Percentiles rank a stretch among this genome's conserved stretches.
Evolutionary conservation across 1,139 yeast genomes (phyloP).

Genomic region (Keqinozyma sinolaborantium): DNA sequence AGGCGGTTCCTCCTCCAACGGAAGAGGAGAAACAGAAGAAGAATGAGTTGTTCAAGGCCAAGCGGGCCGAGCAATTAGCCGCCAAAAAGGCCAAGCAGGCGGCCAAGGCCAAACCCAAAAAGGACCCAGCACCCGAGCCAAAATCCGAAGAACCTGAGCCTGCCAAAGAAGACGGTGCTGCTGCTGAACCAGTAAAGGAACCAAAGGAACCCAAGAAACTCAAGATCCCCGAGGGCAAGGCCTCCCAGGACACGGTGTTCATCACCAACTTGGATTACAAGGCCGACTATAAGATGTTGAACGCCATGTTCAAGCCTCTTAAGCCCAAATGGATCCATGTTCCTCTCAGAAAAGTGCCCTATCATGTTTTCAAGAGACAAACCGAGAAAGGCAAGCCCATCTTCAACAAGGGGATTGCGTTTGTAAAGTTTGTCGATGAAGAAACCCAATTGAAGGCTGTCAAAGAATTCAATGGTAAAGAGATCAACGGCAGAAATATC

Average conservation of each 20-base stretch:
- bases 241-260: conserved; percentile 54
- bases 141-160: conserved; percentile 9
- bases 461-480: conserved; percentile 48
- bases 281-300: conserved; percentile 42
- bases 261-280: conserved; percentile 55
- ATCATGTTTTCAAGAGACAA: conserved; percentile 33
- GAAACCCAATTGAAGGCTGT: conserved; percentile 49
- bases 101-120: conserved; percentile 9
- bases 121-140: conserved; percentile 3
- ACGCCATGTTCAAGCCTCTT: conserved; percentile 41
- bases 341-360: conserved; percentile 48
- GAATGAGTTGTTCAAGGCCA: conserved; percentile 34
- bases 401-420: conserved; percentile 62
- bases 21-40: conserved; percentile 43
- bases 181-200: conserved; percentile 1
- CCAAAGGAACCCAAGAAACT: conserved; percentile 21
- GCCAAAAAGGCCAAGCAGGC: conserved; percentile 16
- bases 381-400: conserved; percentile 37
- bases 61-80: conserved; percentile 23
- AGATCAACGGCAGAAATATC: conserved; percentile 51
- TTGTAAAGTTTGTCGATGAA: conserved; percentile 49
- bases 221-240: conserved; percentile 48
- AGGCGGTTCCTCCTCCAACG: conserved; percentile 52
- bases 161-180: conserved; percentile 8
- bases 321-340: conserved; percentile 56